These are phyloP conservation scores for Talaromyces rugulosus DNA, from an alignment of 2,329 filamentous ascomycete species.

Conservation along the genomic window DNA sequence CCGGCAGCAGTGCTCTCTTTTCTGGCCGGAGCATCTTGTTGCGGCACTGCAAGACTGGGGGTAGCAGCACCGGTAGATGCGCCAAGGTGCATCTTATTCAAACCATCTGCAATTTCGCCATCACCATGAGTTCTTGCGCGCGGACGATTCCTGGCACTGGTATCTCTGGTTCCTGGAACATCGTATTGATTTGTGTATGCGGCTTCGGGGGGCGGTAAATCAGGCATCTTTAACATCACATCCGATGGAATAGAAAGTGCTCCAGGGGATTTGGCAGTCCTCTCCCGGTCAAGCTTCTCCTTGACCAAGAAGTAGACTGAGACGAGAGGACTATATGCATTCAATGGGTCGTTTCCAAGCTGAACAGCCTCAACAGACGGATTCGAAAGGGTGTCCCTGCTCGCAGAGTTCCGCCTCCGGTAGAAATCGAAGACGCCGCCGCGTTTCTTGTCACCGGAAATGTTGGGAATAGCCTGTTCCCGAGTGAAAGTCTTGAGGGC, in stretches of 20 bases:
- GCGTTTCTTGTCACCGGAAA: constrained; percentile 71
- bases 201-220: constrained; percentile 74
- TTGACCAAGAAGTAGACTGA: constrained; percentile 96
- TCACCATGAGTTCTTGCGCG: constrained; percentile 91
- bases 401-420: constrained; percentile 85
- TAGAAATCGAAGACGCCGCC: constrained; percentile 96
- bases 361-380: constrained; percentile 84
- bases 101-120: constrained; percentile 73
- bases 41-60: constrained; percentile 52
- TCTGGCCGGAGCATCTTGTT: constrained; percentile 60
- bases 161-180: constrained; percentile 82
- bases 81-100: constrained; percentile 61
- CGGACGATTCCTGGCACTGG: constrained; percentile 75
- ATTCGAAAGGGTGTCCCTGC: constrained; percentile 76
- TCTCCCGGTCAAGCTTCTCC: constrained; percentile 85
- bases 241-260: constrained; percentile 55
- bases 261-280: constrained; percentile 55
- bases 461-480: constrained; percentile 56
- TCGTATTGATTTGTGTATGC: constrained; percentile 92
- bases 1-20: constrained; percentile 86
- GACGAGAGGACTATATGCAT: constrained; percentile 86
- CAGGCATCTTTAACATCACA: constrained; percentile 60
- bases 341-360: constrained; percentile 78
- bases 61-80: constrained; percentile 45
- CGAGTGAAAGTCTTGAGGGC: constrained; percentile 70